Percentiles rank a stretch among this genome's conserved stretches.
These are phyloP conservation scores for Oryza glumipatula DNA, from an alignment of 176 grass and related monocot species.

Conservation along the genomic window DNA sequence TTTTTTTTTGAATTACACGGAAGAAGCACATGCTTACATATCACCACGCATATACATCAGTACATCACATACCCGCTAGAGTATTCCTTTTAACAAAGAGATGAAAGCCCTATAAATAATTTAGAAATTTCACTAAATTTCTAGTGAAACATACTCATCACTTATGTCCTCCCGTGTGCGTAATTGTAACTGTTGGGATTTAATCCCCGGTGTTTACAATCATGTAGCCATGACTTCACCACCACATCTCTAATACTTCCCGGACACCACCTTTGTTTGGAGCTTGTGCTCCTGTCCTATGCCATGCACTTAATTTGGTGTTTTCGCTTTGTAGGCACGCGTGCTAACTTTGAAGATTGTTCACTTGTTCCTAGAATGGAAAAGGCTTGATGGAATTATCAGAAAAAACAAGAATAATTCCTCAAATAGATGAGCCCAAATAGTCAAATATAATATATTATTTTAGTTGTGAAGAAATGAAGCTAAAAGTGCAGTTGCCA, in stretches of 20 bases:
- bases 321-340: slow-evolving; percentile 2
- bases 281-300: neutral
- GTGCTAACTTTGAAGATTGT: slow-evolving; percentile 34
- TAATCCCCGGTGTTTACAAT: too few relatives aligned
- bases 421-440: neutral
- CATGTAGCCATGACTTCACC: too few relatives aligned
- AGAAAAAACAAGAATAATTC: slow-evolving; percentile 23
- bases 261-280: slow-evolving; percentile 4
- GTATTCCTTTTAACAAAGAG: too few relatives aligned
- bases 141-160: neutral
- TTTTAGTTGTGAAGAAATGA: neutral
- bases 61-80: too few relatives aligned
- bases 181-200: neutral
- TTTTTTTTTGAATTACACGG: neutral
- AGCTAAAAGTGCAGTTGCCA: slow-evolving; percentile 17
- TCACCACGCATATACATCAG: too few relatives aligned
- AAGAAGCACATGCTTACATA: neutral
- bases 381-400: slow-evolving; percentile 35
- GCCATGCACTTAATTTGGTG: neutral
- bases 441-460: slow-evolving; percentile 34
- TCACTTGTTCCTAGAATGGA: slow-evolving; percentile 52
- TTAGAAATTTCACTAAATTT: neutral
- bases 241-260: too few relatives aligned
- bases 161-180: too few relatives aligned
- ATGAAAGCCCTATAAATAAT: too few relatives aligned